Evolutionary conservation across 2,329 filamentous ascomycete species (phyloP), one percentile per base, ranked within the genome.

Genomic region (Aspergillus persii): DNA sequence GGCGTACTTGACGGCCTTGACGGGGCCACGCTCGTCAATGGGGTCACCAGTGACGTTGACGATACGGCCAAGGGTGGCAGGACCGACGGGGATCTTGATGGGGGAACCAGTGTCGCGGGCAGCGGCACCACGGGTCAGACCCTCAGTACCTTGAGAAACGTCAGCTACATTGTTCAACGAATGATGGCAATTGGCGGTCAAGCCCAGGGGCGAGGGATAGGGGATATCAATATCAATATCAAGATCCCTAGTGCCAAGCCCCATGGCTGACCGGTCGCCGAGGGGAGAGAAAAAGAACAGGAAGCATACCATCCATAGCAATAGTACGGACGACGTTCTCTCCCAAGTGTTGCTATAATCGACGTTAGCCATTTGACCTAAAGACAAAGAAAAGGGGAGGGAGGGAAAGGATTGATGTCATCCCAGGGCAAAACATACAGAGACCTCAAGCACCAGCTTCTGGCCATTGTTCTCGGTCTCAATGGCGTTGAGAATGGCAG

Each of bases 21-120:
- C 92, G 71, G 95, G 95, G 71, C 95, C 95, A 84, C 95, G 92
- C 87, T 98, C 95, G 80, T 99, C 95, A 83, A 99, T 98, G 78
- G 95, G 95, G 83, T 99, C 94, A 88, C 95, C 95, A 85, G 95
- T 99, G 84, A 99, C 95, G 88, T 99, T 99, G 85, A 99, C 93
- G 87, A 99, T 99, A 85, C 95, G 95, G 76, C 95, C 95, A 72
- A 99, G 91, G 70, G 92, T 96, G 79, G 84, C 91, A 77, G 87
- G 86, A 75, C 95, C 95, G 81, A 98, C 94, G 77, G 94, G 94
- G 74, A 99, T 93, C 82, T 86, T 92, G 85, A 99, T 99, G 78
- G 95, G 95, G 71, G 87, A 84, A 79, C 95, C 95, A 77, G 94
- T 97, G 82, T 99, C 95, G 73, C 80, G 81, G 71, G 89, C 92